Base-by-base conservation (phyloP, 2,329 filamentous ascomycete species). In the Alternaria atra region DNA sequence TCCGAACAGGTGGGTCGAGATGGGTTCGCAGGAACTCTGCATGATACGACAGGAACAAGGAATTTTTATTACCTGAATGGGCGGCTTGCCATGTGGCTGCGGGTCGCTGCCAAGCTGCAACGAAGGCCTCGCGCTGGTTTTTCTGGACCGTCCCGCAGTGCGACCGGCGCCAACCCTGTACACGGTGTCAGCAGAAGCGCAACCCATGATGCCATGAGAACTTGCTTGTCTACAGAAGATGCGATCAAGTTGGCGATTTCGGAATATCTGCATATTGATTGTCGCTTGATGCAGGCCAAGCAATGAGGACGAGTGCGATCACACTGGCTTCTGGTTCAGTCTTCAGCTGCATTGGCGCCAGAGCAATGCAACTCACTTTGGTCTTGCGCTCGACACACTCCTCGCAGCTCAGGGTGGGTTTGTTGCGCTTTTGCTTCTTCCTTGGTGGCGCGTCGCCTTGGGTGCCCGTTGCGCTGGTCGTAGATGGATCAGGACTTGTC, bases 381-480 rank as follows among this genome's bases (percentile, higher is more conserved):
- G 91, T 94, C 80, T 94, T 94, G 68, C 91, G 84, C 79, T 93
- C 90, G 23, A 94, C 91, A 73, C 91, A 94, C 75, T 93, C 90
- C 63, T 89, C 86, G 72, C 91, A 94, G 50, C 90, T 92, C 64
- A 94, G 75, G 1, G 91, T 94, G 4, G 91, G 91, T 77, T 94
- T 94, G 80, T 94, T 94, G 48, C 91, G 87, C 81, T 91, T 93
- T 80, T 94, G 91, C 80, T 91, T 92, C 82, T 91, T 91, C 77
- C 81, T 85, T 10, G 81, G 74, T n/a, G 82, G 84, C 52, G 48
- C 52, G 37, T 65, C 60, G 17, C 58, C 67, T 17, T 61, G 66
- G 30, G 58, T 25, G 46, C 20, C 30, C 23, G 46, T 47, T 20
- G 60, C 64, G 59, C 62, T 64, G n/a, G 60, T 25, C 7, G 57